Conservation (phyloP, 2,329 filamentous ascomycete genomes). For the Ascochyta rabiei region DNA sequence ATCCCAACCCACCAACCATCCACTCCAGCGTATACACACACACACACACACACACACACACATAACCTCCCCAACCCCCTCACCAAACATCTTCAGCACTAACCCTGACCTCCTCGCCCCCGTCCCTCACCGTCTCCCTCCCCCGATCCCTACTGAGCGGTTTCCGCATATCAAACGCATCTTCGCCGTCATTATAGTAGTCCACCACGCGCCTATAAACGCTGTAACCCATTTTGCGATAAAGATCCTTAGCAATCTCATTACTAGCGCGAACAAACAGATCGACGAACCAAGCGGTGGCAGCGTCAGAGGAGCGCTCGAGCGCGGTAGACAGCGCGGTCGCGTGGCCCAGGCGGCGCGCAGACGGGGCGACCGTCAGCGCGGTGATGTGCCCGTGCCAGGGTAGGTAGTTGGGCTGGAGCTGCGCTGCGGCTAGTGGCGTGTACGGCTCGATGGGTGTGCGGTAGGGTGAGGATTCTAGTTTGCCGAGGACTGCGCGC, state of each 20-base stretch:
- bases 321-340: conserved; percentile 81
- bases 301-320: conserved; percentile 79
- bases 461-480: conserved; percentile 80
- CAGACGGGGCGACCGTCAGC: conserved; percentile 86
- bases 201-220: conserved; percentile 87
- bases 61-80: background rate
- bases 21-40: background rate
- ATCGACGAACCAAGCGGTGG: conserved; percentile 93
- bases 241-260: conserved; percentile 83
- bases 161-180: conserved; percentile 98
- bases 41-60: background rate
- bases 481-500: conserved; percentile 86
- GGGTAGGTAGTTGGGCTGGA: conserved; percentile 78
- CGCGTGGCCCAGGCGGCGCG: conserved; percentile 84
- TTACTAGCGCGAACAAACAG: conserved; percentile 92
- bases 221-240: conserved; percentile 86
- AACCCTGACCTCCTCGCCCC: conserved; percentile 81
- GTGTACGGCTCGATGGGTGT: conserved; percentile 74
- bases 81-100: conserved; percentile 86
- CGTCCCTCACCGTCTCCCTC: conserved; percentile 75
- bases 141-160: conserved; percentile 80
- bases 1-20: no score
- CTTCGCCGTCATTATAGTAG: conserved; percentile 95
- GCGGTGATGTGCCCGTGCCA: conserved; percentile 99
- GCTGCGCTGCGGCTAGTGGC: conserved; percentile 52